phyloP scores from a whole-genome alignment of 2,329 filamentous ascomycete genomes.

The Thelonectria discophora region DNA sequence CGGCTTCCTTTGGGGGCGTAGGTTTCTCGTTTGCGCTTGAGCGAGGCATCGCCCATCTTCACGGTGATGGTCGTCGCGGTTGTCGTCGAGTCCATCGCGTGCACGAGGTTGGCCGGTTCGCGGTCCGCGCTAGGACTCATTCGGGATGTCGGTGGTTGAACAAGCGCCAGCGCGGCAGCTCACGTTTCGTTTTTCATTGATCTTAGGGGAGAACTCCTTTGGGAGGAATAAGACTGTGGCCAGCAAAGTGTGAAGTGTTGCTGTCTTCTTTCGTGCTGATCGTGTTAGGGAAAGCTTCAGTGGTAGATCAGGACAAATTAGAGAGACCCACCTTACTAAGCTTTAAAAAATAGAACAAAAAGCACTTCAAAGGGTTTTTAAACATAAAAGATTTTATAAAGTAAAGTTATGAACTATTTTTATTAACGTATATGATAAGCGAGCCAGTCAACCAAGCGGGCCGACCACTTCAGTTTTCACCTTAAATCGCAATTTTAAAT shows the following conservation, averaged over 20 bases:
- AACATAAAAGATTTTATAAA: neutral
- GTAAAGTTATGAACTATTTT: too few relatives aligned
- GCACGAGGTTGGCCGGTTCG: constrained; percentile 6
- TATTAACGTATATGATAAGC: too few relatives aligned
- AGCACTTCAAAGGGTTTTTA: neutral
- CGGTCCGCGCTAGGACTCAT: constrained; percentile 20
- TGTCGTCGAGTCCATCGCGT: constrained; percentile 34
- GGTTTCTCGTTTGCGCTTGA: constrained; percentile 29
- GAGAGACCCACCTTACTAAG: neutral
- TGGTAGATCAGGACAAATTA: neutral
- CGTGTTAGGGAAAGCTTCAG: neutral
- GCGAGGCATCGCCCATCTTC: neutral
- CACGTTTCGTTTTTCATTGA: constrained; percentile 21
- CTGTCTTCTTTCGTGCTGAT: neutral
- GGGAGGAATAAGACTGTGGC: neutral
- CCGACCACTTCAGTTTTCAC: too few relatives aligned
- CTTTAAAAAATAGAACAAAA: neutral
- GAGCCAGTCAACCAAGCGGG: too few relatives aligned
- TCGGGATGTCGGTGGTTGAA: constrained; percentile 6
- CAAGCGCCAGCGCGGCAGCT: constrained; percentile 21
- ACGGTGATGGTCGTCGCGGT: constrained; percentile 16
- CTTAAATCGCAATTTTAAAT: too few relatives aligned
- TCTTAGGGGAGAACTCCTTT: neutral
- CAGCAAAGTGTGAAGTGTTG: neutral
- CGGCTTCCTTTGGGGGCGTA: constrained; percentile 12